These are phyloP conservation scores for Hirschfeldia incana DNA, from an alignment of 345 rosid species.

Conservation along the genomic window DNA sequence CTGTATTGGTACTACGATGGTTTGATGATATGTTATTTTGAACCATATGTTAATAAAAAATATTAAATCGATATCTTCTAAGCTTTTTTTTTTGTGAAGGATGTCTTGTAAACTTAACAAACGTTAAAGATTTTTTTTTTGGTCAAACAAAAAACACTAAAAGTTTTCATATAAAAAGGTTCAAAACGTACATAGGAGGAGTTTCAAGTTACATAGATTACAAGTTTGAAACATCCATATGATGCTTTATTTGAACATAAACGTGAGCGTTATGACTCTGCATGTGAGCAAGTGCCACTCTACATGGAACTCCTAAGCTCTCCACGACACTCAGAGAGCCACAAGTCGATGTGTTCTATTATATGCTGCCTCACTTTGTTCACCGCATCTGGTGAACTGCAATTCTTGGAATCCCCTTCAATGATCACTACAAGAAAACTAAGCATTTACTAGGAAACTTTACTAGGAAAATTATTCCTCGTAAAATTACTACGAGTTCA, in stretches of 20 bases:
- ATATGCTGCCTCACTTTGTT: conserved; percentile 79
- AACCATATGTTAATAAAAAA: too few species aligned
- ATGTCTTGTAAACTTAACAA: too few species aligned
- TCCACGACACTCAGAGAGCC: conserved; percentile 71
- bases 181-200: background rate
- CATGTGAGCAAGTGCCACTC: background rate
- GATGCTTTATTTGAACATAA: conserved; percentile 12
- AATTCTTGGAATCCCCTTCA: conserved; percentile 76
- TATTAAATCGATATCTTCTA: too few species aligned
- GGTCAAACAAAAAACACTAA: too few species aligned
- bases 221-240: conserved; percentile 15
- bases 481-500: too few species aligned
- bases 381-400: conserved; percentile 87
- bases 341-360: conserved; percentile 78
- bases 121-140: too few species aligned
- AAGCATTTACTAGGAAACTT: too few species aligned
- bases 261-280: background rate
- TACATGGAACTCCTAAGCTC: conserved; percentile 5
- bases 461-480: too few species aligned
- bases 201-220: conserved; percentile 31
- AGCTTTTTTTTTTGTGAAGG: too few species aligned
- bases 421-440: too few species aligned
- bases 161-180: background rate
- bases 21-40: too few species aligned
- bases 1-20: too few species aligned